Evolutionary conservation across 345 rosid species (phyloP), one percentile per base, ranked within the genome.

Genomic region (Heritiera fomes): DNA sequence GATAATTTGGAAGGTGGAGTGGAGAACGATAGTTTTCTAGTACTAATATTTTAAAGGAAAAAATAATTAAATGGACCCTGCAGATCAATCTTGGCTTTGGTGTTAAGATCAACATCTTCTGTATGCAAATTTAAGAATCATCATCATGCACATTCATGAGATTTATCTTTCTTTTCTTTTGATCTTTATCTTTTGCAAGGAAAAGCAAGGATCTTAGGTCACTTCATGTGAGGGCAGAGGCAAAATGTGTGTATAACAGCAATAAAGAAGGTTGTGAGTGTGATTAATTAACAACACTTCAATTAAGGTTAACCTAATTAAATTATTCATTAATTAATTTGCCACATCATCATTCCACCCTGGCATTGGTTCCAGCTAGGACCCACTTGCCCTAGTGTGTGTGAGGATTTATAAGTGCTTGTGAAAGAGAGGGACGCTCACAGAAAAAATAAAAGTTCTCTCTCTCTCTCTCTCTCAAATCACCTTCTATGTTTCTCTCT

Each of bases 161-260:
- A 64, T 73, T 69, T 61, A 9, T 61, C 9, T 9, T 32, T 66
- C 75, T 72, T 76, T 34, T 0, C 15, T 77, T 81, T 80, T 49
- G 75, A 47, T 74, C 84, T 82, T 85, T 8, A 63, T 76, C 87
- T 85, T 84, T 79, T 81, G 75, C 76, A 83, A 80, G 80, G 75
- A 81, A 90, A 88, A 87, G 84, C 82, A 85, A 80, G 84, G 86
- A 89, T 90, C 87, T 87, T 85, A 81, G 83, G 85, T 87, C 91
- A 83, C 85, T 86, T 89, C 89, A 84, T 76, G 78, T 78, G 80
- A 83, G 32, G 67, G 10, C 59, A 34, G 14, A 8, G 11, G 20
- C 69, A 64, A 64, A 12, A 67, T 67, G 50, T 64, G 77, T 23
- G 20, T 23, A 74, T 34, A 34, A 34, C 3, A 53, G 10, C 47